Evolutionary conservation across 106 monocot genomes (phyloP).

Genomic region (Posidonia australis): DNA sequence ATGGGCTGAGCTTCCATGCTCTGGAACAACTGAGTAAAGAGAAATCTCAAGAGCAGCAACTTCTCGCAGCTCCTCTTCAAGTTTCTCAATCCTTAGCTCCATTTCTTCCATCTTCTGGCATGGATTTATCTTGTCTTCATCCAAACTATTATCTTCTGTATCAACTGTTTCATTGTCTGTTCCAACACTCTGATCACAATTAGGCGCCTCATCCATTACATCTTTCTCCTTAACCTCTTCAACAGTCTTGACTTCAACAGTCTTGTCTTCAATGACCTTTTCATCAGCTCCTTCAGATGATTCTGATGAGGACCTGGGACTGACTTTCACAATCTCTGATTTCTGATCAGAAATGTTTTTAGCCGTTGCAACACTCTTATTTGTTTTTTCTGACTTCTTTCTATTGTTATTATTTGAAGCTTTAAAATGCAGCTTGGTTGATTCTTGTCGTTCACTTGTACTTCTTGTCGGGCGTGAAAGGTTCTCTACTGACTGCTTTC

Average conservation of each 20-base stretch:
- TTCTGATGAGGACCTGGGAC: conserved; percentile 43
- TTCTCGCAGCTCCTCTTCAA: conserved; percentile 92
- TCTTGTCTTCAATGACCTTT: conserved; percentile 35
- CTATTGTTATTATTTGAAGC: conserved; percentile 36
- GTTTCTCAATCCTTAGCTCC: conserved; percentile 64
- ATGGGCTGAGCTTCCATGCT: conserved; percentile 90
- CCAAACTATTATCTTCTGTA: conserved; percentile 48
- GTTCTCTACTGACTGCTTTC: conserved; percentile 45
- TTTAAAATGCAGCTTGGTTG: conserved; percentile 50
- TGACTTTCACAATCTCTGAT: conserved; percentile 26
- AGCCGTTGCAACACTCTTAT: conserved; percentile 20
- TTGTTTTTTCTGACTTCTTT: conserved; percentile 50
- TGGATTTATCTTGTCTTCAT: conserved; percentile 24
- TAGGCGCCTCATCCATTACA: conserved; percentile 36
- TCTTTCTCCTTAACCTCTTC: conserved; percentile 67
- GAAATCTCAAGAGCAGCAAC: conserved; percentile 97
- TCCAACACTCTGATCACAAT: conserved; percentile 43
- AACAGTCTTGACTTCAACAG: conserved; percentile 25
- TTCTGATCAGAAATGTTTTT: conserved; percentile 31
- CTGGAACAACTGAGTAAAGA: conserved; percentile 85
- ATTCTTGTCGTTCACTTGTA: conserved; percentile 31
- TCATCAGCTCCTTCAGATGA: conserved; percentile 70
- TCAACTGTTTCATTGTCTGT: conserved; percentile 70
- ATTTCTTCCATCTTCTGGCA: conserved; percentile 62
- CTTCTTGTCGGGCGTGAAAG: conserved; percentile 30